A percentile compares a stretch with the other conserved stretches of the same genome.
These are phyloP conservation scores for Entomortierella beljakovae DNA, from an alignment of 192 early-diverging fungal genomes.

Conservation along the genomic window DNA sequence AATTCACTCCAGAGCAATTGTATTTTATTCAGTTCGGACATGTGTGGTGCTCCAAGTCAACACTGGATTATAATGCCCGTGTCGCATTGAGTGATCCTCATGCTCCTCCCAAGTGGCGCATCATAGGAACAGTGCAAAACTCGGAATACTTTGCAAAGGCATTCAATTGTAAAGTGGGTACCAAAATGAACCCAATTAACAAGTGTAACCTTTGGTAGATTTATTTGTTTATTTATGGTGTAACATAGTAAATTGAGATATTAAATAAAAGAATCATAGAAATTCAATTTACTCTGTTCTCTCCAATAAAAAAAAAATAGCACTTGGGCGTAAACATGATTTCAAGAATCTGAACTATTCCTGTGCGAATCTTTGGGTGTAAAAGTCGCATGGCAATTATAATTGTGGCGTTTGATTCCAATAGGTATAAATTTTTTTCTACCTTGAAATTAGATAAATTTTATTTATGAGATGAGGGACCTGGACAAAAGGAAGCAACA, in stretches of 20 bases:
- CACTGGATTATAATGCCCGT: constrained; percentile 28
- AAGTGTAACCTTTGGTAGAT: constrained; percentile 57
- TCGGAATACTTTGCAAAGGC: constrained; percentile 73
- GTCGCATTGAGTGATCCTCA: constrained; percentile 68
- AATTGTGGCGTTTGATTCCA: too few species aligned
- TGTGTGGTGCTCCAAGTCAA: constrained; percentile 67
- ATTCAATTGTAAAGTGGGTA: constrained; percentile 70
- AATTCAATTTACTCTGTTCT: too few species aligned
- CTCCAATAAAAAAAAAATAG: too few species aligned
- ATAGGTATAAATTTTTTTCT: too few species aligned
- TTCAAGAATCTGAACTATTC: too few species aligned
- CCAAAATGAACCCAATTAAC: constrained; percentile 74
- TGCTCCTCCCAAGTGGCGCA: constrained; percentile 69
- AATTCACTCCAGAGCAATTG: constrained; percentile 66
- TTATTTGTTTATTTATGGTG: background rate
- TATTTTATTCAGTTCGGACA: constrained; percentile 77
- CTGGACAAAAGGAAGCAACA: too few species aligned
- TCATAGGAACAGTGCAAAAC: constrained; percentile 77
- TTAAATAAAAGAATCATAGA: too few species aligned
- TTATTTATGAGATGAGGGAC: too few species aligned
- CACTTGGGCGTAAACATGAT: too few species aligned
- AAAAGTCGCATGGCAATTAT: too few species aligned
- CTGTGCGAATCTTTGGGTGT: too few species aligned
- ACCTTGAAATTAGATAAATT: too few species aligned
- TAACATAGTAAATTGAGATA: background rate